Percentiles rank a stretch among this genome's conserved stretches.
These are phyloP conservation scores for Anthracocystis walkeri DNA, from an alignment of 1,284 basidiomycete genomes.

Conservation along the genomic window DNA sequence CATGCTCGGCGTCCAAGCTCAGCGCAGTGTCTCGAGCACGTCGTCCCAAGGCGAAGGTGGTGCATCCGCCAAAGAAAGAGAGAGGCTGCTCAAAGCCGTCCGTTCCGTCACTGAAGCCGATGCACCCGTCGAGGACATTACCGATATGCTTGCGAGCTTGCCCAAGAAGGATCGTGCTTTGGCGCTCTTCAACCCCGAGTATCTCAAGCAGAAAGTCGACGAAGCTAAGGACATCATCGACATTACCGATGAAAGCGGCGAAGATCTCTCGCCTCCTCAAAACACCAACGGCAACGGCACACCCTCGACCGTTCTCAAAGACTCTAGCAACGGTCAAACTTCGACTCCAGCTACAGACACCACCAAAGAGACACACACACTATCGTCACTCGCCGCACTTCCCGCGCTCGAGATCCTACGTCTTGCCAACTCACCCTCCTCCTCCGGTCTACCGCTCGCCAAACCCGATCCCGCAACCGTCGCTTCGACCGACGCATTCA, in stretches of 20 bases:
- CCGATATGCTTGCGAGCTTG: constrained; percentile 83
- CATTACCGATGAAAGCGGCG: constrained; percentile 69
- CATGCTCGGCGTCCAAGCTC: constrained; percentile 26
- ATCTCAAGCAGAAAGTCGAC: constrained; percentile 80
- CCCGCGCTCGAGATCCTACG: constrained; percentile 75
- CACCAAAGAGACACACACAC: constrained; percentile 29
- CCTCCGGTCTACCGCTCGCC: constrained; percentile 76
- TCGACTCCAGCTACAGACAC: constrained; percentile 15
- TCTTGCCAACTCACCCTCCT: constrained; percentile 73
- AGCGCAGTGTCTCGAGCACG: constrained; percentile 47
- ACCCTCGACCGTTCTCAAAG: constrained; percentile 15
- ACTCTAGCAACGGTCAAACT: constrained; percentile 54
- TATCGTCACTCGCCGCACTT: constrained; percentile 75
- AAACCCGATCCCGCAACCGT: constrained; percentile 79
- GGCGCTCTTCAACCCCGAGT: constrained; percentile 87
- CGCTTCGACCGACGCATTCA: constrained; percentile 80
- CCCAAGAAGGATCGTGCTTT: constrained; percentile 88
- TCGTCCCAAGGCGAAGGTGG: constrained; percentile 41
- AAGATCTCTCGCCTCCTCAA: constrained; percentile 17
- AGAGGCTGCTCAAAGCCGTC: constrained; percentile 77
- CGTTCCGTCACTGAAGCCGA: constrained; percentile 32
- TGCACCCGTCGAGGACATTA: constrained; percentile 68
- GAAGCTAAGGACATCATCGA: constrained; percentile 80
- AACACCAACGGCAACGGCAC: not conserved
- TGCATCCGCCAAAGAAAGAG: constrained; percentile 70